These are phyloP conservation scores for Trichocomaceae sp. DNA, from an alignment of 2,329 filamentous ascomycete species.

Conservation along the genomic window DNA sequence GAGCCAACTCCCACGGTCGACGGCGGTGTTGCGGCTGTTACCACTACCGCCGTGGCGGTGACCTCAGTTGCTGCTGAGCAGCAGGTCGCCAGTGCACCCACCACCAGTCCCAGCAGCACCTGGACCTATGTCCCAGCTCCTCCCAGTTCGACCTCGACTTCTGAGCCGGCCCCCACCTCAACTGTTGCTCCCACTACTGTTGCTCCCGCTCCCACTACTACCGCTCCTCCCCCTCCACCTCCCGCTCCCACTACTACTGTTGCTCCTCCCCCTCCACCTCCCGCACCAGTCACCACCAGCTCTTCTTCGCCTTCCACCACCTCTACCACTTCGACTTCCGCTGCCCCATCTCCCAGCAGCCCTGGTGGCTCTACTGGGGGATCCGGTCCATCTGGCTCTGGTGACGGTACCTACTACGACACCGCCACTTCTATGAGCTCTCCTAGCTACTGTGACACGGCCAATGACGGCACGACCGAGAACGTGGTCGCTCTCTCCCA, in stretches of 20 bases:
- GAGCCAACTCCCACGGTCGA: constrained; percentile 15
- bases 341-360: constrained; percentile 3
- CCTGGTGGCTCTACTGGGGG: not conserved
- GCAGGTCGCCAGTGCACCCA: not conserved
- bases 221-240: constrained; percentile 18
- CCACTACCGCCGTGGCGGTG: constrained; percentile 11
- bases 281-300: constrained; percentile 14
- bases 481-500: constrained; percentile 64
- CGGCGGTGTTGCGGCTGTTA: constrained; percentile 5
- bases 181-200: constrained; percentile 6
- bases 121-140: constrained; percentile 2
- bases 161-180: constrained; percentile 10
- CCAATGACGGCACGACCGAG: constrained; percentile 51
- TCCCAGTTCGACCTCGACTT: not conserved
- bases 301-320: constrained; percentile 16
- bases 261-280: constrained; percentile 19
- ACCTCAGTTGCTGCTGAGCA: not conserved
- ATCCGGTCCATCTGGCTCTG: constrained; percentile 34
- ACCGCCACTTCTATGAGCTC: constrained; percentile 54
- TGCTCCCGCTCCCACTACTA: constrained; percentile 14
- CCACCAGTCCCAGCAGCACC: not conserved
- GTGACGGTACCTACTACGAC: constrained; percentile 69
- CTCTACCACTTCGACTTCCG: constrained; percentile 18
- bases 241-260: constrained; percentile 14
- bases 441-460: constrained; percentile 52